Conservation (phyloP, 192 early-diverging fungal genomes). For the Backusella liffmaniae region DNA sequence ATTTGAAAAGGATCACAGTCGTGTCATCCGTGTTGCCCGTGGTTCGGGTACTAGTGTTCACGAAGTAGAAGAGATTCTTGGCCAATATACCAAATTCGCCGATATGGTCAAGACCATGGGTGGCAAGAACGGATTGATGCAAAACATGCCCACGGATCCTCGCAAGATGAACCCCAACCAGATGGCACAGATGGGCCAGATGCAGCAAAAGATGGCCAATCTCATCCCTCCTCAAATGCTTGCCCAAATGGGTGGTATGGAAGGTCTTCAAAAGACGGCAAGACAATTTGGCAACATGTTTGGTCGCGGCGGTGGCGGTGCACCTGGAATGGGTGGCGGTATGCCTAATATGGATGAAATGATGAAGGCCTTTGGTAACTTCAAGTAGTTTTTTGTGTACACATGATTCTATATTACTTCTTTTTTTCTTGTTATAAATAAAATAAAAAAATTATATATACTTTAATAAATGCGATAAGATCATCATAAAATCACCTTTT, state of each 20-base stretch:
- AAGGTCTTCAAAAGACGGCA: slow-evolving; percentile 64
- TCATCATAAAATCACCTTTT: no score
- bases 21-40: slow-evolving; percentile 77
- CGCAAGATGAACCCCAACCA: slow-evolving; percentile 55
- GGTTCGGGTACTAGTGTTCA: slow-evolving; percentile 81
- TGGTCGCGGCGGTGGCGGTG: slow-evolving; percentile 40
- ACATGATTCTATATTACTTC: no score
- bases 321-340: slow-evolving; percentile 52
- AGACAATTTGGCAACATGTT: slow-evolving; percentile 58
- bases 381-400: not conserved
- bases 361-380: slow-evolving; percentile 69
- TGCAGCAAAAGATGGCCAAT: slow-evolving; percentile 69
- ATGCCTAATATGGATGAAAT: slow-evolving; percentile 66
- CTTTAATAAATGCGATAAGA: no score
- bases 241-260: slow-evolving; percentile 45
- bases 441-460: not conserved
- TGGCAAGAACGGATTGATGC: slow-evolving; percentile 82
- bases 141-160: slow-evolving; percentile 57
- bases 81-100: slow-evolving; percentile 75
- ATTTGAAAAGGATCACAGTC: slow-evolving; percentile 70
- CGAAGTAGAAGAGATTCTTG: slow-evolving; percentile 84
- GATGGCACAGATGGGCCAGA: slow-evolving; percentile 56
- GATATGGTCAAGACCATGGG: slow-evolving; percentile 93
- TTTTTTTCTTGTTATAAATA: not conserved
- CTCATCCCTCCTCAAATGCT: slow-evolving; percentile 74